Percentiles rank a stretch among this genome's conserved stretches.
Evolutionary conservation across 2,329 filamentous ascomycete genomes (phyloP).

Genomic region (Ambrosiella xylebori): DNA sequence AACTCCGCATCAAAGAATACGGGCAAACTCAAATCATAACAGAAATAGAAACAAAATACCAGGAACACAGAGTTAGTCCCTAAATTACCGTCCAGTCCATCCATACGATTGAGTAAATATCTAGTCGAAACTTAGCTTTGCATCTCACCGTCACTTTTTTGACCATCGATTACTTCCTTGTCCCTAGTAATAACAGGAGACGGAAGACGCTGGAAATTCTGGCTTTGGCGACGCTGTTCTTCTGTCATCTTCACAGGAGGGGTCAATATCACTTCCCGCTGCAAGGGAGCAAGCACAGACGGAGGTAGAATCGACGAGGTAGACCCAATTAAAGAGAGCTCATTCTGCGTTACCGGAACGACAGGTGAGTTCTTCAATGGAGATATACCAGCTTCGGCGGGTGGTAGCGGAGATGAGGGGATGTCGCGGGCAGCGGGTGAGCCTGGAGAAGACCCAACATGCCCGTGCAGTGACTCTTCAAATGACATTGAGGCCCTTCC

Average conservation of each 20-base stretch:
- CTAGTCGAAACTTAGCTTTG: not conserved
- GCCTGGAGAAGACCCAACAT: constrained; percentile 10
- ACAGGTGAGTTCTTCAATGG: constrained; percentile 35
- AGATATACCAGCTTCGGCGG: constrained; percentile 30
- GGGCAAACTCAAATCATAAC: not conserved
- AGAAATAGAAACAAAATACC: not conserved
- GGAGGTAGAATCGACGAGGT: constrained; percentile 37
- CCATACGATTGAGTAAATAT: not conserved
- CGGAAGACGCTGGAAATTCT: constrained; percentile 7
- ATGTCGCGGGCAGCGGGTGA: constrained; percentile 3
- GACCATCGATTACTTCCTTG: not conserved
- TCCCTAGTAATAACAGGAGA: not conserved
- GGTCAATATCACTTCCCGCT: constrained; percentile 38
- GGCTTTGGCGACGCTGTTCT: constrained; percentile 13
- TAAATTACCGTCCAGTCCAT: too few relatives aligned
- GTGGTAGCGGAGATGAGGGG: constrained; percentile 15
- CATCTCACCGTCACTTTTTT: not conserved
- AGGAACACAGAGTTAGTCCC: not conserved
- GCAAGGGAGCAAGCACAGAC: constrained; percentile 39
- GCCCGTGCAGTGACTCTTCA: constrained; percentile 9
- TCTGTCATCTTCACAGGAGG: constrained; percentile 40
- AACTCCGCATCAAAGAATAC: not conserved
- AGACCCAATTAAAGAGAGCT: constrained; percentile 14
- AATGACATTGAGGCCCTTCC: constrained; percentile 11
- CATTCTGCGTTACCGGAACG: constrained; percentile 17